Conservation (phyloP, 768 basidiomycete species). For the Leccinum arenicola region DNA sequence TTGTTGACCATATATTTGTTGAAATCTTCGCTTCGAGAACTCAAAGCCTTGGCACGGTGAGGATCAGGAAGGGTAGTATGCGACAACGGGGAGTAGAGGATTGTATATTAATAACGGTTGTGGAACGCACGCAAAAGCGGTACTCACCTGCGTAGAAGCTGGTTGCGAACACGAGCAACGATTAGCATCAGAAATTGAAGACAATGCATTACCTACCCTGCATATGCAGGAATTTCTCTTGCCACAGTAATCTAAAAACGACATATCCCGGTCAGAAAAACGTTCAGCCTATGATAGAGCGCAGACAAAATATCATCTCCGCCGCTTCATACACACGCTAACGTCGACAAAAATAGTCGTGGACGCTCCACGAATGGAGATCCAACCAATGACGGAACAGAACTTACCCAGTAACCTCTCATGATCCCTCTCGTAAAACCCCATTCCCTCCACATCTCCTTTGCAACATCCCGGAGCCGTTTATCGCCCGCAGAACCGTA, state of each 20-base stretch:
- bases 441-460: conserved; percentile 85
- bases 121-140: background rate
- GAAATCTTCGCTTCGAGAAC: conserved; percentile 79
- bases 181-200: background rate
- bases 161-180: background rate
- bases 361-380: background rate
- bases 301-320: background rate
- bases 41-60: conserved; percentile 63
- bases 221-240: conserved; percentile 95
- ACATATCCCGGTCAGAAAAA: conserved; percentile 1
- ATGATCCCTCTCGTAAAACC: conserved; percentile 88
- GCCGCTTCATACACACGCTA: background rate
- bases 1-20: conserved; percentile 56
- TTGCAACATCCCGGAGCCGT: conserved; percentile 63
- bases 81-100: background rate
- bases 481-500: conserved; percentile 83
- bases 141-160: conserved; percentile 67
- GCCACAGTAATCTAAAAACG: conserved; percentile 73
- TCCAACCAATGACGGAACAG: conserved; percentile 6
- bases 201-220: conserved; percentile 45
- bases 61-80: background rate
- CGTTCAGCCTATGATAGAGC: background rate
- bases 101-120: background rate
- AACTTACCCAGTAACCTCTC: conserved; percentile 90
- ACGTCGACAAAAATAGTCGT: background rate